phyloP scores from a whole-genome alignment of 495 filamentous ascomycete species.

The Barbatosphaeria neglecta region DNA sequence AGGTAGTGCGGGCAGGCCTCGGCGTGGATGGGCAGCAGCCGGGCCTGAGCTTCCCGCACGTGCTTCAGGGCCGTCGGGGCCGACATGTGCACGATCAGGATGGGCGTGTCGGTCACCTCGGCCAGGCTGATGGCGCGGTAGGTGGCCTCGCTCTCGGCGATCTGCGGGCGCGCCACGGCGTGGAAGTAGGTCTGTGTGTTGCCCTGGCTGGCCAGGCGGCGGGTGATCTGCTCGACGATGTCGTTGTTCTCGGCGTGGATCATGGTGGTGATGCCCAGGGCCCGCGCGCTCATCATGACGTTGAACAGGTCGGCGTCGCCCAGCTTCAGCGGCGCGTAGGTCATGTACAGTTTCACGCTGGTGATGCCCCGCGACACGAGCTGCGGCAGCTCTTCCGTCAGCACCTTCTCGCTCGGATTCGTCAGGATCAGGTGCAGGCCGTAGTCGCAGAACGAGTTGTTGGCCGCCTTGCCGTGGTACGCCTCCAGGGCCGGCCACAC shows the following conservation, averaged over 20 bases:
- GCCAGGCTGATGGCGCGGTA: slow-evolving; percentile 32
- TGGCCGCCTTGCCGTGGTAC: slow-evolving; percentile 28
- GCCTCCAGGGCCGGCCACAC: slow-evolving; percentile 32
- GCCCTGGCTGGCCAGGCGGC: slow-evolving; percentile 19
- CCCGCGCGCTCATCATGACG: slow-evolving; percentile 30
- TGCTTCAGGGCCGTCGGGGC: slow-evolving; percentile 2
- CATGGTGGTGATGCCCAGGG: slow-evolving; percentile 39
- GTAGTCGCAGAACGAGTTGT: slow-evolving; percentile 40
- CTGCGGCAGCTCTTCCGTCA: slow-evolving; percentile 28
- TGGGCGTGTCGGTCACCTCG: slow-evolving; percentile 29
- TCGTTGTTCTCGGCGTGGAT: slow-evolving; percentile 46
- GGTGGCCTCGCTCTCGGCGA: slow-evolving; percentile 31
- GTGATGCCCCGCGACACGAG: slow-evolving; percentile 36
- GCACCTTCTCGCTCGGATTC: slow-evolving; percentile 27
- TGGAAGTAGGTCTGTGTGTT: slow-evolving; percentile 24
- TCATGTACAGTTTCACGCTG: slow-evolving; percentile 47
- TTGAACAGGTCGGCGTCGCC: slow-evolving; percentile 40
- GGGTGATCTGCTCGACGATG: slow-evolving; percentile 18
- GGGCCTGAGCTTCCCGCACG: slow-evolving; percentile 17
- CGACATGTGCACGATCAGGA: slow-evolving; percentile 33
- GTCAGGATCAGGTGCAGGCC: slow-evolving; percentile 43
- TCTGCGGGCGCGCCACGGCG: slow-evolving; percentile 20
- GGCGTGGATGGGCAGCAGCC: slow-evolving; percentile 24
- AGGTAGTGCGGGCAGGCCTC: slow-evolving; percentile 30
- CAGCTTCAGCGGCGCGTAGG: slow-evolving; percentile 39